Evolutionary conservation across 371 early-diverging fungal genomes (phyloP).

Genomic region (Dichotomocladium elegans): DNA sequence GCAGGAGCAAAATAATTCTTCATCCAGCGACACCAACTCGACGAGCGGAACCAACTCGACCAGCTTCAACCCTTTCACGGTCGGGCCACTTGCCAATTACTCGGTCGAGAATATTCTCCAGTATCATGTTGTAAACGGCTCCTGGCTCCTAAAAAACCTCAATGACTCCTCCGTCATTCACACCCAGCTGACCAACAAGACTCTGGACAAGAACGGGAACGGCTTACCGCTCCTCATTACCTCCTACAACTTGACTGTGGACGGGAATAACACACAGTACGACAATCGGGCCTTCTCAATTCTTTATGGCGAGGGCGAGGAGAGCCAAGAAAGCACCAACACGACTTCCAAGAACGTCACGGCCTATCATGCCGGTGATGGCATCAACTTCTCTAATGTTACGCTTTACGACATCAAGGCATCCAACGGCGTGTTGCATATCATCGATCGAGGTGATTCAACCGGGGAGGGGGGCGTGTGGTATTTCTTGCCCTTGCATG

Average conservation of each 20-base stretch:
- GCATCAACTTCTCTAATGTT: conserved; percentile 15
- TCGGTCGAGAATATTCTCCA: conserved; percentile 22
- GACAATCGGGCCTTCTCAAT: too few species aligned
- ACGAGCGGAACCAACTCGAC: background rate
- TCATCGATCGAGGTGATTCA: conserved; percentile 27
- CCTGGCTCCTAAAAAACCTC: conserved; percentile 11
- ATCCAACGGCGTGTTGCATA: conserved; percentile 32
- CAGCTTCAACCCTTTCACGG: background rate
- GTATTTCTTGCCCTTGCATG: background rate
- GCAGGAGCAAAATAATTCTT: background rate
- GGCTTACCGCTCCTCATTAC: conserved; percentile 28
- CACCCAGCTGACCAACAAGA: conserved; percentile 21
- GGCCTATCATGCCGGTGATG: conserved; percentile 23
- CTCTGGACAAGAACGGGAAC: conserved; percentile 13
- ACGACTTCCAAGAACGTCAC: background rate
- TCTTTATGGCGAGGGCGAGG: background rate
- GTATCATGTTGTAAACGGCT: conserved; percentile 32
- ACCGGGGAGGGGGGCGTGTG: too few species aligned
- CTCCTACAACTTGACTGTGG: background rate
- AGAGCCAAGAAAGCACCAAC: conserved; percentile 3
- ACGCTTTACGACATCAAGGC: conserved; percentile 21
- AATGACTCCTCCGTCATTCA: conserved; percentile 11
- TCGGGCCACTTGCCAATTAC: conserved; percentile 7
- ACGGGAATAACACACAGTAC: background rate
- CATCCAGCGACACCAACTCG: background rate